phyloP scores from a whole-genome alignment of 192 early-diverging fungal species.

The Backusella parvicylindrica region DNA sequence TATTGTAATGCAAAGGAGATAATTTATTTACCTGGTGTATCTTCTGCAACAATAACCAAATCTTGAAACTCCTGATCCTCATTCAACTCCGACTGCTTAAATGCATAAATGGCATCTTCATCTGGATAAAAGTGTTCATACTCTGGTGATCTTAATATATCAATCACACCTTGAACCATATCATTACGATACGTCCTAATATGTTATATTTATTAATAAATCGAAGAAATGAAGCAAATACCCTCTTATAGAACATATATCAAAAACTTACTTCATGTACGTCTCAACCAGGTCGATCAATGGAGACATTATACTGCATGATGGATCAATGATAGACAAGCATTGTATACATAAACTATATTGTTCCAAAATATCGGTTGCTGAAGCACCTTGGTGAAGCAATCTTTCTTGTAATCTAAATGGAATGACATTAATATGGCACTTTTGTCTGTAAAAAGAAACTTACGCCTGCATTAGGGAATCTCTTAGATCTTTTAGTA shows the following conservation, averaged over 20 bases:
- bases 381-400: conserved; percentile 21
- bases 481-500: neutral
- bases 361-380: conserved; percentile 11
- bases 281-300: conserved; percentile 9
- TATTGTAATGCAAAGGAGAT: neutral
- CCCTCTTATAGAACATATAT: neutral
- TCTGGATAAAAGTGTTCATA: conserved; percentile 8
- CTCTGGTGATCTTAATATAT: conserved; percentile 9
- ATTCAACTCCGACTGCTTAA: neutral
- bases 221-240: too few species aligned
- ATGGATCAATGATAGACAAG: conserved; percentile 11
- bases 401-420: conserved; percentile 10
- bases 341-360: conserved; percentile 16
- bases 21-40: conserved; percentile 1
- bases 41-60: neutral
- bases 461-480: conserved; percentile 5
- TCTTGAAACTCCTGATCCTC: neutral
- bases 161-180: conserved; percentile 10
- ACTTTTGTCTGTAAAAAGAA: neutral
- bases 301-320: conserved; percentile 1
- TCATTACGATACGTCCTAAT: conserved; percentile 17
- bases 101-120: neutral
- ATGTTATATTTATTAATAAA: too few species aligned
- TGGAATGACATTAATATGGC: neutral
- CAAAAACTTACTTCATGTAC: conserved; percentile 10